phyloP scores from a whole-genome alignment of 139 green algal species.

The Coelastrella sp. region DNA sequence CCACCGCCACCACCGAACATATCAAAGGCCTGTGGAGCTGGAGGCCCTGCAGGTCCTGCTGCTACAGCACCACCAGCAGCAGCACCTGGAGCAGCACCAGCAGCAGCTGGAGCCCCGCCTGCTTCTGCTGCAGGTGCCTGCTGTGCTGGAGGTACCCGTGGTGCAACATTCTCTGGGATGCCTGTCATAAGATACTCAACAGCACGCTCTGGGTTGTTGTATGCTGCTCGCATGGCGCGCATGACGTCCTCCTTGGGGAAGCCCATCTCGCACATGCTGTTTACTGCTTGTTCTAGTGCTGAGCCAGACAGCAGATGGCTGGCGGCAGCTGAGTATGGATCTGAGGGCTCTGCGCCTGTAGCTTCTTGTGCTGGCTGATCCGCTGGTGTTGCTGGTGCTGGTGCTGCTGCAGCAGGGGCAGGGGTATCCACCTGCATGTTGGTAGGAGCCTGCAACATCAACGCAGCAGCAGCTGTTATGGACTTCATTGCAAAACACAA shows the following conservation, averaged over 20 bases:
- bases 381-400: slow-evolving; percentile 43
- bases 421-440: slow-evolving; percentile 39
- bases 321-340: slow-evolving; percentile 68
- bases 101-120: slow-evolving; percentile 41
- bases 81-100: background rate
- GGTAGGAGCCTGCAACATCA: slow-evolving; percentile 18
- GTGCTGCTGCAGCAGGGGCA: slow-evolving; percentile 35
- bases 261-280: slow-evolving; percentile 94
- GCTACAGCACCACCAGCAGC: slow-evolving; percentile 30
- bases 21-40: slow-evolving; percentile 85
- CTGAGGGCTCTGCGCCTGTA: slow-evolving; percentile 37
- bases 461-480: no score
- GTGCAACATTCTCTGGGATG: slow-evolving; percentile 63
- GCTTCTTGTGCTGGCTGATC: slow-evolving; percentile 41
- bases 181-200: slow-evolving; percentile 98
- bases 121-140: slow-evolving; percentile 47
- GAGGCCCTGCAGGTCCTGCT: slow-evolving; percentile 55
- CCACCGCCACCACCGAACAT: slow-evolving; percentile 83
- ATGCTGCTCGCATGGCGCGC: slow-evolving; percentile 93
- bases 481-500: no score
- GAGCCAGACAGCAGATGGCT: slow-evolving; percentile 81
- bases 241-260: slow-evolving; percentile 83
- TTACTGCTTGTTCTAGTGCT: slow-evolving; percentile 77
- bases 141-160: slow-evolving; percentile 37
- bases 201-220: slow-evolving; percentile 99